These are phyloP conservation scores for Eucalyptus erythrocorys DNA, from an alignment of 345 rosid species.

Conservation along the genomic window DNA sequence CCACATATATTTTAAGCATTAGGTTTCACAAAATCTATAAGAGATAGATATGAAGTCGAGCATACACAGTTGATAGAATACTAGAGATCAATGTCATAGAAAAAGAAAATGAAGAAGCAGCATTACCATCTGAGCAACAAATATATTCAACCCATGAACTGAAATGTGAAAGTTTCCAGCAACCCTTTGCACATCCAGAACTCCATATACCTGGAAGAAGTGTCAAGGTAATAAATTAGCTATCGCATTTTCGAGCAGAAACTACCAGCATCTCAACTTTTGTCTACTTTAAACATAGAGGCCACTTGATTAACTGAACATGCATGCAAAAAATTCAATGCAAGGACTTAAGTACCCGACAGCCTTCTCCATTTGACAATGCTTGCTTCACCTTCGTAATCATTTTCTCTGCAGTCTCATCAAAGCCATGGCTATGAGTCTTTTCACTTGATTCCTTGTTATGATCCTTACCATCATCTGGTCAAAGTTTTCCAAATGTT, in stretches of 20 bases:
- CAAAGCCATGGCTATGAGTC: constrained; percentile 50
- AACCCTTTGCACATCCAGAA: constrained; percentile 93
- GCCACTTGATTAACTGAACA: background rate
- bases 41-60: background rate
- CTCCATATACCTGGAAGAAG: constrained; percentile 73
- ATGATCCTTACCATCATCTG: constrained; percentile 60
- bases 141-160: constrained; percentile 88
- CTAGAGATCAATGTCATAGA: background rate
- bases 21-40: background rate
- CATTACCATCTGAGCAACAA: constrained; percentile 88
- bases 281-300: background rate
- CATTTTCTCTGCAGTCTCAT: constrained; percentile 72
- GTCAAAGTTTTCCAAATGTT: background rate
- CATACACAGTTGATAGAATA: background rate
- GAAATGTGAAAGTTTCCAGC: constrained; percentile 99
- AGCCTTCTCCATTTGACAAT: constrained; percentile 80
- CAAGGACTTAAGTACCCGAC: constrained; percentile 48
- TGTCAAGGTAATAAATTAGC: background rate
- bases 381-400: constrained; percentile 92
- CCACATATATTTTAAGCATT: background rate
- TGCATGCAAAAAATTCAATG: background rate
- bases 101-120: background rate
- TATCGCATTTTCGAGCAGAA: background rate
- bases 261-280: background rate
- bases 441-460: constrained; percentile 39